Evolutionary conservation across 1,284 basidiomycete genomes (phyloP), one percentile per base, ranked within the genome.

Genomic region (Heliocybe sulcata): DNA sequence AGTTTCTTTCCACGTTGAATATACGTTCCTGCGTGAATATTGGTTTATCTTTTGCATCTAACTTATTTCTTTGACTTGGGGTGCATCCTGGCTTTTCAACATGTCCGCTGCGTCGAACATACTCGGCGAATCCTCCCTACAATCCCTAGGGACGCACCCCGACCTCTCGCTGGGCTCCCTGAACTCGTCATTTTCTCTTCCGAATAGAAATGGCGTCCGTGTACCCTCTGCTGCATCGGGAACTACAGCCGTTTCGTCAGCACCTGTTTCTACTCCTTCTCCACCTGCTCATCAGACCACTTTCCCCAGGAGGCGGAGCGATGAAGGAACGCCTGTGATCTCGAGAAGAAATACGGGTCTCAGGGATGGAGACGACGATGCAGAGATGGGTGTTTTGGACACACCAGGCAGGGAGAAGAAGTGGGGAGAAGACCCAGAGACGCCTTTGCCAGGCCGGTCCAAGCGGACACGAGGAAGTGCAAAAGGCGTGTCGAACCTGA

Each of bases 151-250:
- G 51, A 75, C 73, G 0, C 77, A 79, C 50, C 81, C 80, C 12
- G 85, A 87, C 61, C 67, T 87, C 38, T 86, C 85, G 1, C 72
- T 87, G 0, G 81, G 79, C 51, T 84, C 83, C 2, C 67, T 83
- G 16, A 69, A 72, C 42, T 77, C 77, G 47, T 25, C 47, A 26
- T 26, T 25, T 25, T 29, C 47, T 16, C 10, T 23, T 26, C 47
- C 16, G 14, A 29, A 49, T 11, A 20, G 73, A 2, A 66, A 75
- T 58, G 72, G 71, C 33, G 64, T 76, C 35, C 77, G 81, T 20
- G 69, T 79, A 2, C 77, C 80, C 1, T 84, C 82, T 2, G 56
- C 74, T 9, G 77, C 82, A 0, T 83, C 79, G 1, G 69, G 67
- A 23, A 74, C 69, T 1, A 82, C 83, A 0, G 81, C 80, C 0